Percentiles rank a stretch among this genome's conserved stretches.
These are phyloP conservation scores for Fraxinus nigra DNA, from an alignment of 305 asterid genomes.

Conservation along the genomic window DNA sequence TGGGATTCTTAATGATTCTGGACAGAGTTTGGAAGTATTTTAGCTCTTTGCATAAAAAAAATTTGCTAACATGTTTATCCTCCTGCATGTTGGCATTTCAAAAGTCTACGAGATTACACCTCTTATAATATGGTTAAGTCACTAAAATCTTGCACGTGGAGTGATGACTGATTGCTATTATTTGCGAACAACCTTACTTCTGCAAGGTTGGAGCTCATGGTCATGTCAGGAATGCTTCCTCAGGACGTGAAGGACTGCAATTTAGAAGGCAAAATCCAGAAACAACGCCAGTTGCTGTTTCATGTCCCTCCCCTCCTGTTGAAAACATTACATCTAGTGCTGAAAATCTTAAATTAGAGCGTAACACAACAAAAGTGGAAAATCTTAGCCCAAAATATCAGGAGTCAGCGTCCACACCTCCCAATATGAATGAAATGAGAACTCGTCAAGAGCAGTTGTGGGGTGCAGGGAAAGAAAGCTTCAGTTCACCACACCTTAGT, in stretches of 20 bases:
- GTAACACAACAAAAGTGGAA: slow-evolving; percentile 18
- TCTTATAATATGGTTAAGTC: neutral
- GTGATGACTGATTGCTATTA: slow-evolving; percentile 1
- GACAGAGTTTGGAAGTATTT: neutral
- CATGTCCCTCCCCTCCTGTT: slow-evolving; percentile 10
- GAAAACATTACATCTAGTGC: slow-evolving; percentile 17
- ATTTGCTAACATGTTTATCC: neutral
- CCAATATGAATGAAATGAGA: slow-evolving; percentile 13
- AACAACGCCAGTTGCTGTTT: slow-evolving; percentile 18
- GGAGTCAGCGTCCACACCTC: slow-evolving; percentile 4
- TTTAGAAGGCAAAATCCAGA: slow-evolving; percentile 19
- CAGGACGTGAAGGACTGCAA: slow-evolving; percentile 14
- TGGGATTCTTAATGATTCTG: neutral
- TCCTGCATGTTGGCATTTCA: neutral
- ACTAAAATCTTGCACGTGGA: neutral
- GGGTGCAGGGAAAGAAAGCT: slow-evolving; percentile 13
- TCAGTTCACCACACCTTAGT: slow-evolving; percentile 6
- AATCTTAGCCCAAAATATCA: slow-evolving; percentile 9
- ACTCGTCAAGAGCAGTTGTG: slow-evolving; percentile 3
- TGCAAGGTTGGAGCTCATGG: slow-evolving; percentile 34
- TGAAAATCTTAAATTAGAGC: slow-evolving; percentile 6
- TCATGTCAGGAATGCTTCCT: slow-evolving; percentile 18
- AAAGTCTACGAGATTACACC: neutral
- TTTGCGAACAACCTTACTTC: neutral
- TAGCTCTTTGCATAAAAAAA: neutral